phyloP scores from a whole-genome alignment of 1,284 basidiomycete genomes.

The Neolentinus lepideus region DNA sequence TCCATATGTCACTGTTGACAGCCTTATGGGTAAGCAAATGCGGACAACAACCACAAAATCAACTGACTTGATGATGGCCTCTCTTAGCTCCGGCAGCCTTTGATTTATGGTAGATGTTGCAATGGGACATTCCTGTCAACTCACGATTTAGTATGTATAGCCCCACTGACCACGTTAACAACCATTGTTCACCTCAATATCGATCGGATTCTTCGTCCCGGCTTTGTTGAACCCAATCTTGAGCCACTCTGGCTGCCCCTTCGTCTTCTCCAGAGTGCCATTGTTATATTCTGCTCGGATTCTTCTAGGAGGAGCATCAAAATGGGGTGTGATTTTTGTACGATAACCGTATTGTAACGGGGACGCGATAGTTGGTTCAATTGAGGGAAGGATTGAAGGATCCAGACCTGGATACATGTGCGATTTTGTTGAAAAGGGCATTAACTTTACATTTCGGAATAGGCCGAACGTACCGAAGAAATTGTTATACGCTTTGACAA shows the following conservation, averaged over 20 bases:
- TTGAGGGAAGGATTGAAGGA: slow-evolving; percentile 50
- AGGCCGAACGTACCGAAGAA: slow-evolving; percentile 52
- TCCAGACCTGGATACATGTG: slow-evolving; percentile 40
- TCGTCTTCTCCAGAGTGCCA: not conserved
- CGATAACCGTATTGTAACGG: slow-evolving; percentile 90
- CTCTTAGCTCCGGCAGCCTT: slow-evolving; percentile 55
- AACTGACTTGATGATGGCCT: slow-evolving; percentile 63
- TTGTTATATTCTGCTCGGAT: slow-evolving; percentile 18
- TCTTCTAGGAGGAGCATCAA: slow-evolving; percentile 70
- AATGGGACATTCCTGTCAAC: slow-evolving; percentile 81
- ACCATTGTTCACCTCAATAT: slow-evolving; percentile 75
- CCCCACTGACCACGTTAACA: not conserved
- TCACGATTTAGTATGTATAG: slow-evolving; percentile 2
- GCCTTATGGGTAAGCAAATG: not conserved
- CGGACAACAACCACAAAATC: not conserved
- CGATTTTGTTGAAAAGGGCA: not conserved
- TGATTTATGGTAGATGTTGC: slow-evolving; percentile 80
- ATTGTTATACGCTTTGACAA: slow-evolving; percentile 80
- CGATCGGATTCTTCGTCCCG: slow-evolving; percentile 73
- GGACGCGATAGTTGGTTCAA: slow-evolving; percentile 76
- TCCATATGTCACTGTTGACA: slow-evolving; percentile 59
- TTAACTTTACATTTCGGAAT: not conserved
- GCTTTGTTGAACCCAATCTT: slow-evolving; percentile 89
- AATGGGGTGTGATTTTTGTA: slow-evolving; percentile 97
- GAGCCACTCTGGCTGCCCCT: slow-evolving; percentile 50